Base-by-base conservation (phyloP, 371 early-diverging fungal genomes). In the Polyrhizophydium stewartii region DNA sequence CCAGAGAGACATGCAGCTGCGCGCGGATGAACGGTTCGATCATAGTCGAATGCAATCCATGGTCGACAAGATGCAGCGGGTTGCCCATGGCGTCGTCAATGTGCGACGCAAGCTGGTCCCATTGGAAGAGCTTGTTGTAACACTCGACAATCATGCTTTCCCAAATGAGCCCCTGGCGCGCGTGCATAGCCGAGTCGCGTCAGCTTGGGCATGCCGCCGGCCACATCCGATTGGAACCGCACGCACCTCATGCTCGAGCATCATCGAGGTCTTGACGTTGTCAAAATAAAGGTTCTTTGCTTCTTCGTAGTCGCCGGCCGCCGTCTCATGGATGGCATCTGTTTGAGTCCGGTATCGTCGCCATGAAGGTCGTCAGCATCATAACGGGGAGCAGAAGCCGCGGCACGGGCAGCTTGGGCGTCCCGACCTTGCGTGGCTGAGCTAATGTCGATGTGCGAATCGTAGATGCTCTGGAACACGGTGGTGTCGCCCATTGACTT, bases 401-500 rank as follows among this genome's bases (percentile, higher is more conserved):
- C n/a, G n/a, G n/a, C n/a, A n/a, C n/a, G n/a, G n/a, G n/a, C n/a
- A n/a, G n/a, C n/a, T n/a, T n/a, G n/a, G n/a, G n/a, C n/a, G n/a
- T n/a, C n/a, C n/a, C n/a, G n/a, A n/a, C n/a, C n/a, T n/a, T n/a
- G n/a, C n/a, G n/a, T n/a, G n/a, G n/a, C n/a, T n/a, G n/a, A n/a
- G n/a, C n/a, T n/a, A n/a, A n/a, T 60, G 0, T 77, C 64, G 27
- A 71, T 71, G 0, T 74, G 61, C 0, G 83, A 80, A 7, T 85
- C 78, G 55, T 82, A 85, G 22, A 86, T 72, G 21, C 77, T 79
- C 63, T 82, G 74, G 63, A 81, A 88, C 0, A 87, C 69, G 40
- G 88, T 87, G 32, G 75, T 67, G 46, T 86, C 81, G 50, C 83
- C 85, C 38, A 88, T 72, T 0, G 77, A 74, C 41, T 83, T 81